Evolutionary conservation across 1,284 basidiomycete species (phyloP).

Genomic region (Stereum hirsutum): DNA sequence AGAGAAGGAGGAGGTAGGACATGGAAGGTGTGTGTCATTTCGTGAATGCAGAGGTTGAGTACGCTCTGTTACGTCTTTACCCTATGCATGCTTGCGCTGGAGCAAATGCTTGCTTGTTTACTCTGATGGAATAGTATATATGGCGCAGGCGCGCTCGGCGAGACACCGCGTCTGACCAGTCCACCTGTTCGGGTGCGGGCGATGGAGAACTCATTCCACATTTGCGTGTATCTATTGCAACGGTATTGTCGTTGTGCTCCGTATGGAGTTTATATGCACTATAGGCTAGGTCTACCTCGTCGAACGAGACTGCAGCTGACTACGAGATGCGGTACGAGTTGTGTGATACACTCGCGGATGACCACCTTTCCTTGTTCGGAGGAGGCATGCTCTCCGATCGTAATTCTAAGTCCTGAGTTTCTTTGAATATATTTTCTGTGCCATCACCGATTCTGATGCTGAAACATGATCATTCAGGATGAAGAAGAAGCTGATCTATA

Average conservation of each 20-base stretch:
- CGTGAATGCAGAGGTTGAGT: background rate
- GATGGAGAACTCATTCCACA: too few relatives aligned
- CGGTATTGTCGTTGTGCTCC: too few relatives aligned
- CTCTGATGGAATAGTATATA: background rate
- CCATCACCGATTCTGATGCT: background rate
- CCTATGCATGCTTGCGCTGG: too few relatives aligned
- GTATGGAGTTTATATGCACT: too few relatives aligned
- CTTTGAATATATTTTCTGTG: background rate
- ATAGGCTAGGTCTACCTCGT: too few relatives aligned
- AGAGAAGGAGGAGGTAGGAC: constrained; percentile 25
- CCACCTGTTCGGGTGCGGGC: too few relatives aligned
- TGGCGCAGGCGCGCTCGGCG: background rate
- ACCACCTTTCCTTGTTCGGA: background rate
- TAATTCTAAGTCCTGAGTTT: background rate
- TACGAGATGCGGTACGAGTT: too few relatives aligned
- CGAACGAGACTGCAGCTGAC: too few relatives aligned
- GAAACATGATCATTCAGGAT: constrained; percentile 1
- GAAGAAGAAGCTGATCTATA: constrained; percentile 75
- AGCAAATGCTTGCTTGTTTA: background rate
- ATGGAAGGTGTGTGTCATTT: constrained; percentile 22
- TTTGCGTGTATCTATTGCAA: too few relatives aligned
- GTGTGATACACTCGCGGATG: too few relatives aligned
- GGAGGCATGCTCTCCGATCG: too few relatives aligned
- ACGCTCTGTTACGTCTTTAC: background rate
- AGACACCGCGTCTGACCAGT: background rate